Evolutionary conservation across 495 filamentous ascomycete genomes (phyloP).

Genomic region (Cenococcum geophilum): DNA sequence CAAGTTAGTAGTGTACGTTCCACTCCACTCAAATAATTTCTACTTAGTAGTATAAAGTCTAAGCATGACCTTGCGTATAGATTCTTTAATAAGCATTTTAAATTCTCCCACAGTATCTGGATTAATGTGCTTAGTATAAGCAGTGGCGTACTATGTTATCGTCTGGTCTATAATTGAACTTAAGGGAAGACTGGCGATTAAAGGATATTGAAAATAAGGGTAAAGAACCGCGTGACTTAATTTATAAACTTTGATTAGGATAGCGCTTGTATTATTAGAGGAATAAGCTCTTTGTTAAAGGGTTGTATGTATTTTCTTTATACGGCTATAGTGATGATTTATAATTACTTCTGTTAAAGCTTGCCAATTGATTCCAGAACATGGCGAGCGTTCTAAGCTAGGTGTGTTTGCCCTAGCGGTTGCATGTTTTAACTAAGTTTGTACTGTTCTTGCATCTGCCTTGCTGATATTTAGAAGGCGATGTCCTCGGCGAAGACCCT

Average conservation of each 20-base stretch:
- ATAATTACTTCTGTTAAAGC: slow-evolving; percentile 3
- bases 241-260: neutral
- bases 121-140: neutral
- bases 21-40: slow-evolving; percentile 7
- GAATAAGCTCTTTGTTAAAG: neutral
- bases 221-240: slow-evolving; percentile 5
- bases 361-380: slow-evolving; percentile 3
- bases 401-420: neutral
- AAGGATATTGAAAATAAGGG: slow-evolving; percentile 5
- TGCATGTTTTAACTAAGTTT: neutral
- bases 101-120: neutral
- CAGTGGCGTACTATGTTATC: neutral
- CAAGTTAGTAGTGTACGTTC: neutral
- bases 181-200: neutral
- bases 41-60: neutral
- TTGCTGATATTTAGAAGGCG: neutral
- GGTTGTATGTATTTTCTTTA: neutral
- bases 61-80: slow-evolving; percentile 1
- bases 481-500: slow-evolving; percentile 6
- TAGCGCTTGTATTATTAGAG: neutral
- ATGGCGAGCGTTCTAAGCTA: neutral
- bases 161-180: neutral
- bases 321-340: slow-evolving; percentile 1
- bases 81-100: slow-evolving; percentile 2
- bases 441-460: neutral